Conservation (phyloP, 306 rosid genomes). For the Inga laurina region DNA sequence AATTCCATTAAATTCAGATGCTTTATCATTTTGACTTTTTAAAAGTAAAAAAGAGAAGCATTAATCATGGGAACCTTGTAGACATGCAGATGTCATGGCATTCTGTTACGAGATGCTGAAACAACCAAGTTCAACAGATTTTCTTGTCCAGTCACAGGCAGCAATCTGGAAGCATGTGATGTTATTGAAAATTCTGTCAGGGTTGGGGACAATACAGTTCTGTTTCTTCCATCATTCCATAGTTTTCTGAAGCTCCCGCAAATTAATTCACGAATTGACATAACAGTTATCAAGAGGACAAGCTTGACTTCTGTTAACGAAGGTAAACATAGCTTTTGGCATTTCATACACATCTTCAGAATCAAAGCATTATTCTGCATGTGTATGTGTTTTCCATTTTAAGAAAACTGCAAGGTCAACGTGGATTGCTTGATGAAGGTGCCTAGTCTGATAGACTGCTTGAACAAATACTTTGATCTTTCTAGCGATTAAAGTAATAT, state of each 20-base stretch:
- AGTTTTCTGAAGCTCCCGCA: conserved; percentile 41
- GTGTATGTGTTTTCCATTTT: neutral
- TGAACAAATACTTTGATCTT: conserved; percentile 14
- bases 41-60: conserved; percentile 30
- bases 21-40: conserved; percentile 27
- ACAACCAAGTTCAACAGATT: conserved; percentile 30
- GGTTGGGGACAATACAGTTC: conserved; percentile 63
- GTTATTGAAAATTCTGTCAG: conserved; percentile 55
- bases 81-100: conserved; percentile 87
- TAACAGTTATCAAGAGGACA: conserved; percentile 58
- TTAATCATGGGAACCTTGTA: conserved; percentile 39
- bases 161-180: conserved; percentile 50
- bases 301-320: conserved; percentile 68
- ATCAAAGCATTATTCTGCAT: conserved; percentile 18
- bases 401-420: conserved; percentile 1
- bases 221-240: conserved; percentile 64
- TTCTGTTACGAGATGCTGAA: conserved; percentile 47
- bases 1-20: conserved; percentile 19
- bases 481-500: conserved; percentile 9
- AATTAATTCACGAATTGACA: conserved; percentile 53
- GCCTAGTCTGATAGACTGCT: conserved; percentile 28
- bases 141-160: conserved; percentile 63
- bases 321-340: conserved; percentile 48
- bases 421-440: conserved; percentile 13
- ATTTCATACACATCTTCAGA: conserved; percentile 29